Conservation (phyloP, 805 yeast species). For the Nakazawaea sp. region DNA sequence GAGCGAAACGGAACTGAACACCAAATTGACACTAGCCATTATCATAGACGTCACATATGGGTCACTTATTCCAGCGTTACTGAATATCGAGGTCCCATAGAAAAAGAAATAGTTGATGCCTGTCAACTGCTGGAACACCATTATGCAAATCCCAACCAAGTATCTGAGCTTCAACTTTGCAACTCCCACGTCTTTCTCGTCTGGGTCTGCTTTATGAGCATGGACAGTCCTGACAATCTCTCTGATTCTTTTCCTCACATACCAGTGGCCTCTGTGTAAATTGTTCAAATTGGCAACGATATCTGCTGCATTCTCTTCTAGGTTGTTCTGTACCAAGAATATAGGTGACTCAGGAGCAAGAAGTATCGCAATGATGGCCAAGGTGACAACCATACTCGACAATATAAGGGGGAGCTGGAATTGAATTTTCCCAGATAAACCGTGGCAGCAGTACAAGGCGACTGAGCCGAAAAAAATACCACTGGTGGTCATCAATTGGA, state of each 20-base stretch:
- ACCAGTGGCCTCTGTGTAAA: conserved; percentile 13
- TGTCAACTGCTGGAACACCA: conserved; percentile 40
- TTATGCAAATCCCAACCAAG: conserved; percentile 21
- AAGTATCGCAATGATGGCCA: conserved; percentile 16
- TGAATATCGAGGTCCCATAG: conserved; percentile 55
- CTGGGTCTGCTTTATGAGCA: not conserved
- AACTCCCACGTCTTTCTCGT: not conserved
- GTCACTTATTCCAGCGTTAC: conserved; percentile 41
- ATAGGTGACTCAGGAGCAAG: conserved; percentile 28
- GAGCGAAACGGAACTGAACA: conserved; percentile 42
- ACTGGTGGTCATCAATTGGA: conserved; percentile 26
- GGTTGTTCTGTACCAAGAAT: conserved; percentile 16
- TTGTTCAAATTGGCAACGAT: conserved; percentile 8
- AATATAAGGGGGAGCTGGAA: conserved; percentile 17
- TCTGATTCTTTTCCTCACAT: conserved; percentile 12
- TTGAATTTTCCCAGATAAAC: conserved; percentile 13
- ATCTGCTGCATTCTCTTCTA: conserved; percentile 7
- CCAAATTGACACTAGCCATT: conserved; percentile 47
- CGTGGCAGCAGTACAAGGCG: conserved; percentile 15
- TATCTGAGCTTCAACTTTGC: conserved; percentile 13
- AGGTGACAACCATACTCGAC: conserved; percentile 14
- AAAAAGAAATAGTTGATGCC: conserved; percentile 67
- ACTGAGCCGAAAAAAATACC: conserved; percentile 26
- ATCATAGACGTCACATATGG: conserved; percentile 51
- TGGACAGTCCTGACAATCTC: conserved; percentile 6